Evolutionary conservation across 257 asterid species (phyloP), one percentile per base, ranked within the genome.

Genomic region (Gentiana straminea): DNA sequence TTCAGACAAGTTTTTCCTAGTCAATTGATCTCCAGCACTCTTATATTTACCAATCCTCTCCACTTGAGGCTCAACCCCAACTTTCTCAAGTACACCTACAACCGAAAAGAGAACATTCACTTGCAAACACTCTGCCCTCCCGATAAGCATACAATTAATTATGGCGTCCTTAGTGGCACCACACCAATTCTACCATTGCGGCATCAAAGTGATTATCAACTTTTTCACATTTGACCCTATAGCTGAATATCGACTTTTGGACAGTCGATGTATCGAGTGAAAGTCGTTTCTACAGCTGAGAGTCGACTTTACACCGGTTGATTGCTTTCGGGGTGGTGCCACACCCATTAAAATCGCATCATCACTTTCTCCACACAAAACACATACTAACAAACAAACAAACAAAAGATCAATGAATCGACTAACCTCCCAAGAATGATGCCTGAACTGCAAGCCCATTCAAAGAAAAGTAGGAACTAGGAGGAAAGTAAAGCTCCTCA

Each of bases 401-500:
- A 24, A 24, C 24, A 24, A 1, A 24, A 24, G 24, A 24, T 24
- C 24, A 24, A 7, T 65, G 39, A 73, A 68, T 34, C 58, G 49
- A 75, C 77, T 72, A 66, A 87, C 98, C 98, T 83, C 98, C 95
- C 73, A 91, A 79, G 74, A 87, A 91, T 61, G 94, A 80, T 69
- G 97, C 94, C 77, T 85, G 89, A 67, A 85, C 97, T 56, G 89
- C 74, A 77, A 91, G 66, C 12, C 98, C 98, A 66, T 83, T 87
- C 79, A 91, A 77, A 15, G 84, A 80, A 79, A 91, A 83, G 81
- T 85, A 91, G 70, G 98, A 96, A 81, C 93, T 81, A 50, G 98
- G 94, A 61, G 98, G 98, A 65, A 84, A 84, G 83, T 91, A 91
- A 54, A 91, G 88, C 67, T 91, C 97, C 35, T 87, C 85, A 70